A percentile compares a stretch with the other conserved stretches of the same genome.
These are phyloP conservation scores for Pneumocystis wakefieldiae DNA, from an alignment of 1,139 yeast genomes.

Conservation along the genomic window DNA sequence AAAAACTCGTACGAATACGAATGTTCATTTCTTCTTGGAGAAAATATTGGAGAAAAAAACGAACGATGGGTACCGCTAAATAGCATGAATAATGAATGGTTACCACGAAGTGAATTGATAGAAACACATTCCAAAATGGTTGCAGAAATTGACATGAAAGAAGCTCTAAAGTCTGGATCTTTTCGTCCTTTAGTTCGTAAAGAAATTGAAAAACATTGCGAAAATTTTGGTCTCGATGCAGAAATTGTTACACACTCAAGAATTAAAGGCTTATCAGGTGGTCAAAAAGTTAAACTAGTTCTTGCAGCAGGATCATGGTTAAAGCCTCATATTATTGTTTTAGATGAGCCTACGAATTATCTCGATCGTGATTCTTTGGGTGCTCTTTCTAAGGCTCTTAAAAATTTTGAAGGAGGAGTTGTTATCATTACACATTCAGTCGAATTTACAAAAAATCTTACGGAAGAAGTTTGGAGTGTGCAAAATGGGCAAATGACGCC, in stretches of 20 bases:
- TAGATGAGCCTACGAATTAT: constrained; percentile 78
- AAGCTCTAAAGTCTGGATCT: constrained; percentile 99
- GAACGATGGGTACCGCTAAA: constrained; percentile 99
- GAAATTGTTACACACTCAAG: constrained; percentile 99
- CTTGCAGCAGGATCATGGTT: constrained; percentile 99
- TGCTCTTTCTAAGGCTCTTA: constrained; percentile 97
- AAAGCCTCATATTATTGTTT: constrained; percentile 98
- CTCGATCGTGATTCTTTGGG: constrained; percentile 99
- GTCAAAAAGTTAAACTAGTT: constrained; percentile 99
- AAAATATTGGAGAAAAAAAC: constrained; percentile 94
- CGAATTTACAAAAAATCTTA: constrained; percentile 96
- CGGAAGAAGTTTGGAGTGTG: constrained; percentile 99
- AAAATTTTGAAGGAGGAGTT: constrained; percentile 98
- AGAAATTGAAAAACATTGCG: constrained; percentile 98
- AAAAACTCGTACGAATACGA: constrained; percentile 99
- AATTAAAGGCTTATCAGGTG: constrained; percentile 99
- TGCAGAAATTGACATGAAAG: constrained; percentile 99
- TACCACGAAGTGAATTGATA: constrained; percentile 98
- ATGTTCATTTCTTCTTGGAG: constrained; percentile 93
- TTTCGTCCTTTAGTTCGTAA: constrained; percentile 99
- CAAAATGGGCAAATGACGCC: constrained; percentile 96
- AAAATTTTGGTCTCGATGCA: constrained; percentile 95
- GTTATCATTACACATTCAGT: constrained; percentile 99
- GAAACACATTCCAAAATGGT: constrained; percentile 98
- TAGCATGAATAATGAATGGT: constrained; percentile 99